These are phyloP conservation scores for Phialophora expanda DNA, from an alignment of 2,329 filamentous ascomycete species.

Conservation along the genomic window DNA sequence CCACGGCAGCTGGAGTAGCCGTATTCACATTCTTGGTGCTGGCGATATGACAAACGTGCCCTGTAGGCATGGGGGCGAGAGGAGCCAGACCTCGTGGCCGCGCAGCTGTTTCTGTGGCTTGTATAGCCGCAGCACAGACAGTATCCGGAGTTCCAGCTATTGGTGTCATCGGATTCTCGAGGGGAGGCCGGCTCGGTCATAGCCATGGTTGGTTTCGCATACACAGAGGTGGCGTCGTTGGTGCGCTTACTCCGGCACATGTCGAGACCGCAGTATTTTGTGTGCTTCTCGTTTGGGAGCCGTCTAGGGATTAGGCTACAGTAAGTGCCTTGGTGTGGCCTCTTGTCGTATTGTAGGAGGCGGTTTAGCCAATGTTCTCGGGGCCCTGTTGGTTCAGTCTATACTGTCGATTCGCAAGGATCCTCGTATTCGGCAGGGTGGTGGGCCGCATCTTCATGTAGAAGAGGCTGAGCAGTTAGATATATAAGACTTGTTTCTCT, in stretches of 20 bases:
- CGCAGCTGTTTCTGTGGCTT: background rate
- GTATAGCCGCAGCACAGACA: slow-evolving; percentile 1
- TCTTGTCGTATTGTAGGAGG: background rate
- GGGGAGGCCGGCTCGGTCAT: background rate
- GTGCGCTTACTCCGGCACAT: slow-evolving; percentile 4
- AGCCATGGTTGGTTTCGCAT: background rate
- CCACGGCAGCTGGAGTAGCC: slow-evolving; percentile 1
- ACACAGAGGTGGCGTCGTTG: background rate
- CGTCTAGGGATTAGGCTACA: background rate
- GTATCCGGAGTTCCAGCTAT: background rate
- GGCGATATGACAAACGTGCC: background rate
- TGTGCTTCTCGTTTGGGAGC: background rate
- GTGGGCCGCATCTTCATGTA: background rate
- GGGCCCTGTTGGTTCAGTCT: background rate
- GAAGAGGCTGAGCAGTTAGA: background rate
- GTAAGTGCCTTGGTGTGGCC: background rate
- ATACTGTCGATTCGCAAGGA: background rate
- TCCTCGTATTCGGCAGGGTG: background rate
- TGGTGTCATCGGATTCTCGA: background rate
- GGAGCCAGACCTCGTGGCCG: background rate
- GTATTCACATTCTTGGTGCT: background rate
- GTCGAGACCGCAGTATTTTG: background rate
- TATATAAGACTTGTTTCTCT: background rate
- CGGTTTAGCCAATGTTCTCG: background rate
- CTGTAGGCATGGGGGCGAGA: background rate